Base-by-base conservation (phyloP, 73 alveolate species). In the Paramecium biaurelia region DNA sequence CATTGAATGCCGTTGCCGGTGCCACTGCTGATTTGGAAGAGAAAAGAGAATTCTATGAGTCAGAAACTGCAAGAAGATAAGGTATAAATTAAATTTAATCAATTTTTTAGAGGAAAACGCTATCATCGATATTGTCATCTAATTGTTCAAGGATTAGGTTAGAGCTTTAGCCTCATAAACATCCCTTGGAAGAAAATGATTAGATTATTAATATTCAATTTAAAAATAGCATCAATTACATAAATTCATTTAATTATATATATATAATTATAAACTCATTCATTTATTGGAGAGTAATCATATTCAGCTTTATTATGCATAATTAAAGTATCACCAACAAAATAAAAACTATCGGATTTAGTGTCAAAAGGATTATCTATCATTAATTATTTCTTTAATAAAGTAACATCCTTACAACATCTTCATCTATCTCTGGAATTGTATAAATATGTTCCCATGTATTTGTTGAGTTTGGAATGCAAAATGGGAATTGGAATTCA, bases 391-490 rank as follows among this genome's bases (percentile, higher is more conserved):
- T 90, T 94, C 85, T 92, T 67, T 24, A 14, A 67, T 67, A 67
- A 21, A 67, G 4, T 7, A 30, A 67, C 59, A 67, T 67, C 38
- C 45, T 67, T 72, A 72, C 86, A 32, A 72, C 18, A 21, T 72
- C 86, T 72, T 72, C 86, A 38, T 5, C 30, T 5, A 72, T 72
- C 12, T 72, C 86, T 72, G 99, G 99, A 41, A 96, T 82, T 57
- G 92, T 96, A 85, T 98, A 98, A 67, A 98, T 96, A 90, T 86
- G 95, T 89, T 98, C 99, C 99, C 99, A 97, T 14, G 99, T 95
- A 94, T 98, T 98, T 53, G 96, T 92, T 49, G 99, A 93, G 68
- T 94, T 94, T 53, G 99, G 99, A 89, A 98, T 98, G 93, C 99
- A 97, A 94, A 97, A 97, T 38, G 94, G 96, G 85, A 97, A 94